Base-by-base conservation (phyloP, 2,329 filamentous ascomycete species). In the Macrophomina pseudophaseolina region DNA sequence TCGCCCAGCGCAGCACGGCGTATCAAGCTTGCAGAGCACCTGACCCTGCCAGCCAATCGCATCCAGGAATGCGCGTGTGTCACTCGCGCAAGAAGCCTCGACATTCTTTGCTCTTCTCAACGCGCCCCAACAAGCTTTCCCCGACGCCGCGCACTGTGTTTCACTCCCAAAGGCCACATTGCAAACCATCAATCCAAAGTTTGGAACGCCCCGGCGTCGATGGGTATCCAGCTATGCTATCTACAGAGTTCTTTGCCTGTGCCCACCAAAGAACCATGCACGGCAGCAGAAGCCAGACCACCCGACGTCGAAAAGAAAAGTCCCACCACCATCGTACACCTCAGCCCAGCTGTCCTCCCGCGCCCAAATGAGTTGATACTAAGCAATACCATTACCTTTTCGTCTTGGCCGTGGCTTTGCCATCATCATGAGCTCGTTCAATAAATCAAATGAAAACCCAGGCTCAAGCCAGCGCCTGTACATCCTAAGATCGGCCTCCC, bases 311-410 rank as follows among this genome's bases (percentile, higher is more conserved):
- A 53, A 52, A 48, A 32, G 42, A 18, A 53, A 52, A 11, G 4
- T 12, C 30, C 30, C 32, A 16, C 49, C n/a, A 30, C 3, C 44
- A 48, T 48, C 42, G 49, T 62, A 62, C 58, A 51, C 46, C 42
- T n/a, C 46, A 7, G n/a, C 18, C 30, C 30, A 5, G 44, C 42
- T 48, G 28, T 38, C 16, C 30, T 18, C 30, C 30, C 42, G 58
- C 58, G 23, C 58, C 38, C 5, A 62, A 23, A 30, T 16, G 28
- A 51, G 35, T 38, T 7, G 23, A 62, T 62, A 62, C 42, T 49
- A 49, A 62, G 58, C 58, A 62, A 62, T 62, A 62, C 58, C 58
- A 62, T 62, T 62, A 62, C 58, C 58, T 62, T 23, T 48, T 33
- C 56, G 56, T 60, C n/a, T 28, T 62, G 58, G 58, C 58, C 58